Conservation (phyloP, 2,329 filamentous ascomycete genomes). For the Colletotrichum karsti region DNA sequence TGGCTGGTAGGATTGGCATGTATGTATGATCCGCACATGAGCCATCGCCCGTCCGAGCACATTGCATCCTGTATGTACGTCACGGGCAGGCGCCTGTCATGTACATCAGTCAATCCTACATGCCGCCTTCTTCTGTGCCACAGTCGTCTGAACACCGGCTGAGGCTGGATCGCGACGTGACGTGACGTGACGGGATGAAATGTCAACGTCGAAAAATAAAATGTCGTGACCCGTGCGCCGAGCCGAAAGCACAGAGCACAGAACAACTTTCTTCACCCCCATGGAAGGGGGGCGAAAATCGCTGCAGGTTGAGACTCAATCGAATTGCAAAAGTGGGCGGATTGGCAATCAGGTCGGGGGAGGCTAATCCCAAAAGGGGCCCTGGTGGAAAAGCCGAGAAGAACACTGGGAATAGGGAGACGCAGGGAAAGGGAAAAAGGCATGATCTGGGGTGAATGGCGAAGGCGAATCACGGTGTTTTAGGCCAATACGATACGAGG, state of each 20-base stretch:
- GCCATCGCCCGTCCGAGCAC: neutral
- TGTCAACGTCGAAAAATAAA: neutral
- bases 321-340: slow-evolving; percentile 27
- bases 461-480: neutral
- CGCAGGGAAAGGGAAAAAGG: neutral
- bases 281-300: slow-evolving; percentile 19
- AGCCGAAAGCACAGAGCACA: slow-evolving; percentile 8
- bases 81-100: neutral
- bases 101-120: neutral
- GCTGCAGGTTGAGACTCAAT: slow-evolving; percentile 22
- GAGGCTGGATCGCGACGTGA: too few species aligned
- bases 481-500: neutral
- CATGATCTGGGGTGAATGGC: neutral
- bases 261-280: too few species aligned
- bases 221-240: neutral
- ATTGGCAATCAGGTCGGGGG: neutral
- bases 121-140: neutral
- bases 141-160: neutral
- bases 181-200: too few species aligned
- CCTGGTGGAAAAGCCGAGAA: neutral
- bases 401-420: too few species aligned
- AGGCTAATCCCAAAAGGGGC: neutral
- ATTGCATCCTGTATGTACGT: neutral
- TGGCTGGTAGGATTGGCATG: neutral
- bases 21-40: neutral